Base-by-base conservation (phyloP, 2,329 filamentous ascomycete genomes). In the Lomentospora prolificans region DNA sequence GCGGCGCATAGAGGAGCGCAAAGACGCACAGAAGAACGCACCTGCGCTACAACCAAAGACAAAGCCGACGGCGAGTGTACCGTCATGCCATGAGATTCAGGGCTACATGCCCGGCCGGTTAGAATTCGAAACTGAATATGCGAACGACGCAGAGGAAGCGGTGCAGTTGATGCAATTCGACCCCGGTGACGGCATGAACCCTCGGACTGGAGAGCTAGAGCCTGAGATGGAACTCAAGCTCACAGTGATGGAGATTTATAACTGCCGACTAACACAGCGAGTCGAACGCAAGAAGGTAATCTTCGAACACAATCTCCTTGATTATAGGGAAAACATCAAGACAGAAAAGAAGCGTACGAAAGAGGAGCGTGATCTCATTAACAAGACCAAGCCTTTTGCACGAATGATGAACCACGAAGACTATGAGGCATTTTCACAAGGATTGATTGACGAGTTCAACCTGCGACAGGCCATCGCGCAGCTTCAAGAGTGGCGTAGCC, bases 151-250 rank as follows among this genome's bases (percentile, higher is more conserved):
- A 1, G 94, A 99, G 72, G 95, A 97, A 71, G 92, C 92, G 0
- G 94, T 99, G 2, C 94, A 99, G 68, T 85, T 95, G 60, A 97
- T 99, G 91, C 88, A 95, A 60, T 99, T 99, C 65, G 92, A 97
- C 57, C 92, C 94, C 0, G 94, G 94, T 25, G 92, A 96, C 70
- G 94, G 94, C 57, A 78, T 95, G 61, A 95, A 96, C 65, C 85
- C 87, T 1, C 75, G 79, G 2, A 96, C 90, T 0, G 87, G 89
- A 59, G 86, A 95, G 65, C 76, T 95, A 57, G 94, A 99, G 64
- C 90, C 94, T 0, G 94, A 99, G 69, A 95, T 96, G 79, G 91
- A 96, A 61, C 80, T 99, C 50, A 99, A 99, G 76, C 84, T 97
- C 73, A 96, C 90, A 0, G 90, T 99, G 19, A 96, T 99, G 84